These are phyloP conservation scores for Globisporangium takayamanum DNA, from an alignment of 352 stramenopile genomes.

Conservation along the genomic window DNA sequence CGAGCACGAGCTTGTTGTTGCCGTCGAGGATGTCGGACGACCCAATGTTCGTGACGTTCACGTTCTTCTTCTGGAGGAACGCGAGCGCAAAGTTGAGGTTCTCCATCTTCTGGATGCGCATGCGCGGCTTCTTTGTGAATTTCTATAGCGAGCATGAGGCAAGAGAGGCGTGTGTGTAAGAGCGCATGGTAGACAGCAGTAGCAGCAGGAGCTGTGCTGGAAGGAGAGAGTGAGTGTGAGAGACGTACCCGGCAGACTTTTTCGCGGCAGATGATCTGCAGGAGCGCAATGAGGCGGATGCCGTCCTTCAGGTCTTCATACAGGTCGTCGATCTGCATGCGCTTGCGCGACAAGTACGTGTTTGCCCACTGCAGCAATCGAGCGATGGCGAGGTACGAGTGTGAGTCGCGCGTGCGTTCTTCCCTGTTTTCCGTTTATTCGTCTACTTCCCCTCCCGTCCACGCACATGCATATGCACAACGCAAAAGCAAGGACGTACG, in stretches of 20 bases:
- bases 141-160: constrained; percentile 37
- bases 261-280: constrained; percentile 86
- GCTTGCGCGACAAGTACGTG: constrained; percentile 84
- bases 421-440: not conserved
- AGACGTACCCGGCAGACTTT: constrained; percentile 78
- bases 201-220: not conserved
- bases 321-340: constrained; percentile 86
- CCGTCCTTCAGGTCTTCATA: constrained; percentile 87
- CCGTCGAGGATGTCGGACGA: constrained; percentile 89
- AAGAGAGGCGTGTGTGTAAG: not conserved
- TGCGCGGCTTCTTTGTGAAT: constrained; percentile 90
- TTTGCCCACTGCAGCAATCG: constrained; percentile 68
- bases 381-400: not conserved
- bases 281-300: constrained; percentile 78
- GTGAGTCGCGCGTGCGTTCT: not conserved
- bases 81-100: constrained; percentile 89
- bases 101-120: constrained; percentile 92
- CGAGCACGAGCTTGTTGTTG: constrained; percentile 89
- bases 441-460: no score
- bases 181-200: not conserved
- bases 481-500: constrained; percentile 25
- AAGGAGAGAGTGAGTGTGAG: no score
- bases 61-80: constrained; percentile 85
- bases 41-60: constrained; percentile 89
- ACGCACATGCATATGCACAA: not conserved